These are phyloP conservation scores for Nakazawaea sp. DNA, from an alignment of 805 yeast species.

Conservation along the genomic window DNA sequence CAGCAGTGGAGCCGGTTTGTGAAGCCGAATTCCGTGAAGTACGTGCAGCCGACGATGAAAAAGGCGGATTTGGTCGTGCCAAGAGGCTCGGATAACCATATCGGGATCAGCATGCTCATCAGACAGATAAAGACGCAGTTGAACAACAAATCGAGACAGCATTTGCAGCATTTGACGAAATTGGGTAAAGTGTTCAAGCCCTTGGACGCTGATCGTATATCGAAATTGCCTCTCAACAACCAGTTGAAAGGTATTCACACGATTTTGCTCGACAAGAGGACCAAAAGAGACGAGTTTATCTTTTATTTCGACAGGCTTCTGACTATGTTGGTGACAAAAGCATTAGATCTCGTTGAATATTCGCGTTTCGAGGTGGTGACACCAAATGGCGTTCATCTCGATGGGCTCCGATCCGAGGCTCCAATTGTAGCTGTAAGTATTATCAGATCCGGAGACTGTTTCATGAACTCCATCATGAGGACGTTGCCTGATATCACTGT, in stretches of 20 bases:
- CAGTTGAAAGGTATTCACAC: constrained; percentile 73
- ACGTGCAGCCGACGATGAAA: constrained; percentile 68
- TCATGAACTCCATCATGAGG: constrained; percentile 69
- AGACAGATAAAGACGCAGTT: constrained; percentile 74
- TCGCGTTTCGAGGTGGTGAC: constrained; percentile 25
- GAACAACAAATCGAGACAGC: constrained; percentile 54
- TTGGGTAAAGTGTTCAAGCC: constrained; percentile 38
- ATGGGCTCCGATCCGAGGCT: constrained; percentile 28
- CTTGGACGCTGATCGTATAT: constrained; percentile 27
- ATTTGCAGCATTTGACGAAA: constrained; percentile 53
- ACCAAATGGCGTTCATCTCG: constrained; percentile 15
- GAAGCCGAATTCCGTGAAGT: constrained; percentile 81
- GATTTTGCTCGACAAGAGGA: constrained; percentile 47
- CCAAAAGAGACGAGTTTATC: constrained; percentile 70
- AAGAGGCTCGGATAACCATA: constrained; percentile 73
- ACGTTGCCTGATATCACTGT: constrained; percentile 71
- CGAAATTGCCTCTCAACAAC: constrained; percentile 41
- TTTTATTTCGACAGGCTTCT: constrained; percentile 86
- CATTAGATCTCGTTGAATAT: constrained; percentile 52
- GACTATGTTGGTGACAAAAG: constrained; percentile 57
- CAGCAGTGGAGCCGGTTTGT: constrained; percentile 89
- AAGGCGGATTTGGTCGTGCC: constrained; percentile 89
- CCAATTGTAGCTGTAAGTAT: constrained; percentile 68
- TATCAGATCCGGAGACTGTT: constrained; percentile 90
- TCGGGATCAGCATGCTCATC: constrained; percentile 76